phyloP scores from a whole-genome alignment of 2,329 filamentous ascomycete species.

The Fusarium avenaceum region DNA sequence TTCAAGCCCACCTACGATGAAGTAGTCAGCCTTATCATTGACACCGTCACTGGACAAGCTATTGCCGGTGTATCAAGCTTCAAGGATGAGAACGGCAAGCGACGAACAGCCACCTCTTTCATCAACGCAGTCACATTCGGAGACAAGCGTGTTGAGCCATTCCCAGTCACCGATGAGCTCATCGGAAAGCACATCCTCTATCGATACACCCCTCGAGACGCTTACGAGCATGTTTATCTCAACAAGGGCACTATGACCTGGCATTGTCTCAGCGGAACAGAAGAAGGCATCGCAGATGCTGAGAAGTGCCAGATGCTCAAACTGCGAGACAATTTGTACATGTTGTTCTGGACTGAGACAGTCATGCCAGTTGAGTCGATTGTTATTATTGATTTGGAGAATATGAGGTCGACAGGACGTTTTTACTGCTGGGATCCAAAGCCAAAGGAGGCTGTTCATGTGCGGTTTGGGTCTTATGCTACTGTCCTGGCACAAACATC shows the following conservation, averaged over 20 bases:
- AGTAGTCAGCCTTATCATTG: slow-evolving; percentile 19
- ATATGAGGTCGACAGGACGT: slow-evolving; percentile 28
- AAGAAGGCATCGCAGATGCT: slow-evolving; percentile 29
- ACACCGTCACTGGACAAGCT: slow-evolving; percentile 2
- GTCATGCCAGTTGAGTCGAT: slow-evolving; percentile 35
- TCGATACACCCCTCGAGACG: slow-evolving; percentile 20
- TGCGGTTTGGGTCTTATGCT: slow-evolving; percentile 29
- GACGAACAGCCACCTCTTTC: slow-evolving; percentile 26
- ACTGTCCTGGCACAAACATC: slow-evolving; percentile 23
- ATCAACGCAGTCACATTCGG: slow-evolving; percentile 8
- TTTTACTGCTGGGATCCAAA: slow-evolving; percentile 40
- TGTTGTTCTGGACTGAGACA: slow-evolving; percentile 37
- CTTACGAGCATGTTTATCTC: slow-evolving; percentile 35
- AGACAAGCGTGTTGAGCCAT: not conserved
- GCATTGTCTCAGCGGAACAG: slow-evolving; percentile 33
- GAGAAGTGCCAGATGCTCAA: slow-evolving; percentile 35
- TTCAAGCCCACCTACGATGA: slow-evolving; percentile 28
- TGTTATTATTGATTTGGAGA: slow-evolving; percentile 28
- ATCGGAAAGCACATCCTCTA: slow-evolving; percentile 35
- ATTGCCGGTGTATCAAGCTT: slow-evolving; percentile 24
- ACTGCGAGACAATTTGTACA: slow-evolving; percentile 17
- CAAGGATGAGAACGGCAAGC: not conserved
- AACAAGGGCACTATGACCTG: slow-evolving; percentile 33
- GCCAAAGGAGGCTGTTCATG: slow-evolving; percentile 24
- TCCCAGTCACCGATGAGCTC: slow-evolving; percentile 18